Conservation (phyloP, 768 basidiomycete species). For the Naganishia kalamii region DNA sequence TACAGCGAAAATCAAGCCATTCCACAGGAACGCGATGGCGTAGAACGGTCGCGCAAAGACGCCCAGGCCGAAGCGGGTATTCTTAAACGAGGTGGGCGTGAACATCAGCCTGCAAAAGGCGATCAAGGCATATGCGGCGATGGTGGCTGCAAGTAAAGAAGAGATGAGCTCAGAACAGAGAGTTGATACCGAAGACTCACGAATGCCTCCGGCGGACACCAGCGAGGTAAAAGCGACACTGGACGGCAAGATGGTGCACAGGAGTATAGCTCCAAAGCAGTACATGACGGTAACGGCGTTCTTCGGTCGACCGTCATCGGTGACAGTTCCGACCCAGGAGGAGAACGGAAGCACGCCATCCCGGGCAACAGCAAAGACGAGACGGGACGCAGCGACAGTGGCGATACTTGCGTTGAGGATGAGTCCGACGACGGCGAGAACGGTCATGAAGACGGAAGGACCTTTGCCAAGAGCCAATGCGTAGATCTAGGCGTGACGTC, state of each 20-base stretch:
- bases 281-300: constrained; percentile 85
- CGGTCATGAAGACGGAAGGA: constrained; percentile 78
- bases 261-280: constrained; percentile 62
- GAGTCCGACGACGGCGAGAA: constrained; percentile 74
- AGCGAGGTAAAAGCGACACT: constrained; percentile 88
- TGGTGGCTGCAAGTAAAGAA: not conserved
- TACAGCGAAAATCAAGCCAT: constrained; percentile 60
- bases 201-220: constrained; percentile 75
- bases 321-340: constrained; percentile 71
- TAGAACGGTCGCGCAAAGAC: constrained; percentile 64
- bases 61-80: constrained; percentile 68
- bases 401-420: constrained; percentile 81
- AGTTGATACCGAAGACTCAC: not conserved
- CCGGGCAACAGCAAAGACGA: constrained; percentile 88
- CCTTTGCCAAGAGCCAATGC: constrained; percentile 72
- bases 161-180: not conserved
- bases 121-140: constrained; percentile 23
- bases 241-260: constrained; percentile 85
- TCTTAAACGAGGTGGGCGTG: constrained; percentile 68
- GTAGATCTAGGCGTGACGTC: constrained; percentile 52
- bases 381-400: constrained; percentile 78
- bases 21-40: constrained; percentile 62
- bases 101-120: constrained; percentile 51
- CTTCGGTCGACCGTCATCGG: constrained; percentile 63
- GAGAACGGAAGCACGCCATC: constrained; percentile 84